Evolutionary conservation across 116 monocot genomes (phyloP).

Genomic region (Iris pallida): DNA sequence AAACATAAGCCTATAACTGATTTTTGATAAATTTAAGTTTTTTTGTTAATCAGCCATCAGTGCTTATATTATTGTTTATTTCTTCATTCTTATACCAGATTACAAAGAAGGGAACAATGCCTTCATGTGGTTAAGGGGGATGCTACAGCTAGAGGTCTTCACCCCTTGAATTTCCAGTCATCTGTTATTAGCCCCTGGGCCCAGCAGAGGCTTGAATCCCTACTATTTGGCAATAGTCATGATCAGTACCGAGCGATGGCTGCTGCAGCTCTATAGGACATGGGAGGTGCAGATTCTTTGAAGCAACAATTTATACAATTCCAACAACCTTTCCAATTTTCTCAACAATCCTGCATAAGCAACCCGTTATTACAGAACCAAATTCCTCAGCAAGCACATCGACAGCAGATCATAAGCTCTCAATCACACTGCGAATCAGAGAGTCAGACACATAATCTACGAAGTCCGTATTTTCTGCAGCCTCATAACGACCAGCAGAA

Average conservation of each 20-base stretch:
- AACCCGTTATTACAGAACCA: conserved; percentile 59
- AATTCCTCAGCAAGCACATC: conserved; percentile 51
- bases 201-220: conserved; percentile 62
- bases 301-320: conserved; percentile 66
- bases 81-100: conserved; percentile 21
- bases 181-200: conserved; percentile 55
- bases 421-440: conserved; percentile 34
- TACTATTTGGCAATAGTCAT: conserved; percentile 46
- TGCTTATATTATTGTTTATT: not conserved
- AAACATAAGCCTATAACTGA: too few species aligned
- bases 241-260: conserved; percentile 72
- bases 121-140: conserved; percentile 69
- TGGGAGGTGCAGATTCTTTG: conserved; percentile 47
- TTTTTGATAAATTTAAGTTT: too few species aligned
- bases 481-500: conserved; percentile 40
- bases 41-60: too few species aligned
- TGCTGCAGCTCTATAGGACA: conserved; percentile 55
- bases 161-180: conserved; percentile 61
- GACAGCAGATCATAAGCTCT: conserved; percentile 42
- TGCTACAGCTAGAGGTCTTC: conserved; percentile 51
- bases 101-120: conserved; percentile 53
- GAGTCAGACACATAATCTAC: conserved; percentile 20
- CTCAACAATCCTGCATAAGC: conserved; percentile 44
- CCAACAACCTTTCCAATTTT: conserved; percentile 67
- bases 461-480: conserved; percentile 55